phyloP scores from a whole-genome alignment of 2,329 filamentous ascomycete genomes.

The Pseudogymnoascus sp. region DNA sequence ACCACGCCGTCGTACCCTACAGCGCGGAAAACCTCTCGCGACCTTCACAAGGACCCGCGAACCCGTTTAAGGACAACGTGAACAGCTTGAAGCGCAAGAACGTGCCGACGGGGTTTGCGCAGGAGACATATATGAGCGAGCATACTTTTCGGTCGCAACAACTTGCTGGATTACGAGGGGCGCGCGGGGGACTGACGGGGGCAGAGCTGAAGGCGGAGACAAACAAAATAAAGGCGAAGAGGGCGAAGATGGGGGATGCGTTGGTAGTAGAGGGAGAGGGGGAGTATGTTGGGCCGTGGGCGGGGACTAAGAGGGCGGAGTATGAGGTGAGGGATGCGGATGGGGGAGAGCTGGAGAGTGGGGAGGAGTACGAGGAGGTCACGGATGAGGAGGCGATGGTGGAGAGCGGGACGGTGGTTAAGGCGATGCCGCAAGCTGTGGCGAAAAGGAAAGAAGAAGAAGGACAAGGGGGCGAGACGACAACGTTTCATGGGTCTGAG shows the following conservation, averaged over 20 bases:
- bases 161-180: conserved; percentile 43
- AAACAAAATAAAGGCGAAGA: conserved; percentile 58
- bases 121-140: conserved; percentile 85
- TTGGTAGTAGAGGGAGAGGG: conserved; percentile 77
- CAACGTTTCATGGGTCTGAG: conserved; percentile 74
- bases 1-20: conserved; percentile 56
- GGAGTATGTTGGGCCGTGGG: conserved; percentile 93
- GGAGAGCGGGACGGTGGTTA: conserved; percentile 54
- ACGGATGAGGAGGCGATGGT: conserved; percentile 68
- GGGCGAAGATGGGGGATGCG: conserved; percentile 79
- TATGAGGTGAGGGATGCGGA: conserved; percentile 68
- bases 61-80: conserved; percentile 63
- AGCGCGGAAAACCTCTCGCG: conserved; percentile 66
- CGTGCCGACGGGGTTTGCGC: conserved; percentile 74
- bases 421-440: conserved; percentile 47
- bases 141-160: conserved; percentile 84
- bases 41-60: conserved; percentile 59
- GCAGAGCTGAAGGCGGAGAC: conserved; percentile 62
- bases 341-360: conserved; percentile 65
- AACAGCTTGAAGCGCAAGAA: conserved; percentile 67
- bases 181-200: conserved; percentile 47
- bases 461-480: conserved; percentile 65
- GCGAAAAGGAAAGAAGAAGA: conserved; percentile 46
- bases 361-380: conserved; percentile 71
- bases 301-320: conserved; percentile 65